Conservation (phyloP, 1,139 yeast genomes). For the Yamadazyma blattariae region DNA sequence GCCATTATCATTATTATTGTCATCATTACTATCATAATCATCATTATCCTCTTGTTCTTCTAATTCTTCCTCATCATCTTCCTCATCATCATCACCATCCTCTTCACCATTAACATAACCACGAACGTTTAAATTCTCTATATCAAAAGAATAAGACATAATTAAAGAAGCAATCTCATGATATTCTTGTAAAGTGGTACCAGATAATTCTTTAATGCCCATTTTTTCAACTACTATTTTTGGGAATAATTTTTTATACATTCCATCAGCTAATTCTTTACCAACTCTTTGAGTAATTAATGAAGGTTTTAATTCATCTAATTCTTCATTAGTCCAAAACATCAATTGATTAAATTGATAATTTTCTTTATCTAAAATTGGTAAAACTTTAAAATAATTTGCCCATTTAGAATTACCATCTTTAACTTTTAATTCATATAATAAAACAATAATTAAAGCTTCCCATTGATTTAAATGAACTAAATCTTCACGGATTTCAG, state of each 20-base stretch:
- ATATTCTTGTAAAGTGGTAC: conserved; percentile 53
- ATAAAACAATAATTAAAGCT: conserved; percentile 62
- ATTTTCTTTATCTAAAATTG: conserved; percentile 34
- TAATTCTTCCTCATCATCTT: conserved; percentile 15
- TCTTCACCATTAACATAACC: conserved; percentile 17
- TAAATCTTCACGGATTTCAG: conserved; percentile 32
- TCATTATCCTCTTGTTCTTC: conserved; percentile 18
- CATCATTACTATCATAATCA: conserved; percentile 17
- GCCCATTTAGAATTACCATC: conserved; percentile 56
- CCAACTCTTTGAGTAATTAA: conserved; percentile 71
- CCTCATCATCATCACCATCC: conserved; percentile 17
- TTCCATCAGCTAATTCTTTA: conserved; percentile 57
- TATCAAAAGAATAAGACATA: conserved; percentile 46
- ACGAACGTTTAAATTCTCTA: conserved; percentile 20
- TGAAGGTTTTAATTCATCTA: conserved; percentile 62
- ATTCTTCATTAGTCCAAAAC: conserved; percentile 67
- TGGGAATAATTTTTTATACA: conserved; percentile 43
- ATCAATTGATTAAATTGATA: conserved; percentile 63
- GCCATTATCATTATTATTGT: conserved; percentile 17
- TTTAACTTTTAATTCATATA: conserved; percentile 50
- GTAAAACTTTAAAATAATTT: conserved; percentile 70
- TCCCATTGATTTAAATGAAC: conserved; percentile 69
- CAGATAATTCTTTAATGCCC: conserved; percentile 24
- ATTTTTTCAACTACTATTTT: conserved; percentile 18
- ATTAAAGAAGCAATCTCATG: conserved; percentile 63